phyloP scores from a whole-genome alignment of 2,329 filamentous ascomycete species.

The Cladosporium sp. region DNA sequence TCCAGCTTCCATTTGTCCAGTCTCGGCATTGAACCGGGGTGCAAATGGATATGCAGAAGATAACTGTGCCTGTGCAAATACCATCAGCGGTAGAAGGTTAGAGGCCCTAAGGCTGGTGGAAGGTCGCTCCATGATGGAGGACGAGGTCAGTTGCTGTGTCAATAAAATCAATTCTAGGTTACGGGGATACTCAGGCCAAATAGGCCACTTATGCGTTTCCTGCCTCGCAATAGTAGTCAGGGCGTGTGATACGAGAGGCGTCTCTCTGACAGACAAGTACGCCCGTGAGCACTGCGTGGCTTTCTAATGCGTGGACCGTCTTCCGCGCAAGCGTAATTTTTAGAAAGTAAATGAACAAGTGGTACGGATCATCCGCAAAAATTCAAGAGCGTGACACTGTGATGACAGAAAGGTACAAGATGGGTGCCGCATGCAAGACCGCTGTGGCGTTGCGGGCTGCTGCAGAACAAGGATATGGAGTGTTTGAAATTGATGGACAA shows the following conservation, averaged over 20 bases:
- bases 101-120: slow-evolving; percentile 16
- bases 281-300: slow-evolving; percentile 9
- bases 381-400: slow-evolving; percentile 12
- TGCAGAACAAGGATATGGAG: slow-evolving; percentile 8
- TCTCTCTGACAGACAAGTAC: slow-evolving; percentile 13
- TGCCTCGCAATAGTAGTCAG: neutral
- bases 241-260: slow-evolving; percentile 11
- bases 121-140: slow-evolving; percentile 17
- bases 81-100: slow-evolving; percentile 26
- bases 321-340: neutral
- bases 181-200: slow-evolving; percentile 14
- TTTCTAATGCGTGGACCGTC: slow-evolving; percentile 6
- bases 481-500: slow-evolving; percentile 11
- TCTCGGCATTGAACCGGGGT: slow-evolving; percentile 5
- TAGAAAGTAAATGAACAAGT: slow-evolving; percentile 1
- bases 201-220: slow-evolving; percentile 7
- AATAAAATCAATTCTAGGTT: slow-evolving; percentile 20
- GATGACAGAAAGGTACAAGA: slow-evolving; percentile 13
- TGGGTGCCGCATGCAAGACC: slow-evolving; percentile 14
- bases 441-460: slow-evolving; percentile 8
- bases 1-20: slow-evolving; percentile 10
- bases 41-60: slow-evolving; percentile 23
- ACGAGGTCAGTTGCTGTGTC: slow-evolving; percentile 17
- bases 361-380: slow-evolving; percentile 6
- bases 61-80: slow-evolving; percentile 21